A percentile compares a stretch with the other conserved stretches of the same genome.
Evolutionary conservation across 2,329 filamentous ascomycete genomes (phyloP).

Genomic region (Chaetomium strumarium): DNA sequence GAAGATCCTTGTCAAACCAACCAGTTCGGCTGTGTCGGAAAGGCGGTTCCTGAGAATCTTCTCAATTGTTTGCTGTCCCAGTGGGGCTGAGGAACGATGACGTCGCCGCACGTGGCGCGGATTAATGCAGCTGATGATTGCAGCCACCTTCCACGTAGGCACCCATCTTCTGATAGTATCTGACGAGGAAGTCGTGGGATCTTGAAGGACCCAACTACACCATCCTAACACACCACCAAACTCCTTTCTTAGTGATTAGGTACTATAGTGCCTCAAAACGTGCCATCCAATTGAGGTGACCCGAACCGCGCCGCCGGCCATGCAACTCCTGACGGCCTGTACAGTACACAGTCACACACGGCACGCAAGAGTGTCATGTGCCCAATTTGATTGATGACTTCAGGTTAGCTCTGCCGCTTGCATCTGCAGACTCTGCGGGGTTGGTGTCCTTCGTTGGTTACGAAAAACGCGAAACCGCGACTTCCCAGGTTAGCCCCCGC

Average conservation of each 20-base stretch:
- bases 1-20: slow-evolving; percentile 9
- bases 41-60: background rate
- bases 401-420: background rate
- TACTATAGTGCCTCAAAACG: too few relatives aligned
- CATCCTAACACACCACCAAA: background rate
- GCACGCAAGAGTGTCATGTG: slow-evolving; percentile 3
- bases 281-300: background rate
- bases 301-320: background rate
- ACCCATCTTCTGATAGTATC: background rate
- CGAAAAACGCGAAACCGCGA: background rate
- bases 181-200: background rate
- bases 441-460: background rate
- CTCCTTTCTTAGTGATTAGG: slow-evolving; percentile 3
- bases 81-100: slow-evolving; percentile 12
- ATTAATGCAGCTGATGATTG: background rate
- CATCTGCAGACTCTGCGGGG: background rate
- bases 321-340: background rate
- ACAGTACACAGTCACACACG: background rate
- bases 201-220: background rate
- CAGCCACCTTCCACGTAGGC: background rate
- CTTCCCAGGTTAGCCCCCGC: background rate
- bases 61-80: background rate
- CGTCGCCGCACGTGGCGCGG: slow-evolving; percentile 11
- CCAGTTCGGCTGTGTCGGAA: slow-evolving; percentile 20
- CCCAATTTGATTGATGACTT: background rate